A percentile compares a stretch with the other conserved stretches of the same genome.
phyloP scores from a whole-genome alignment of 129 eudicot species.

The Flaveria robusta region DNA sequence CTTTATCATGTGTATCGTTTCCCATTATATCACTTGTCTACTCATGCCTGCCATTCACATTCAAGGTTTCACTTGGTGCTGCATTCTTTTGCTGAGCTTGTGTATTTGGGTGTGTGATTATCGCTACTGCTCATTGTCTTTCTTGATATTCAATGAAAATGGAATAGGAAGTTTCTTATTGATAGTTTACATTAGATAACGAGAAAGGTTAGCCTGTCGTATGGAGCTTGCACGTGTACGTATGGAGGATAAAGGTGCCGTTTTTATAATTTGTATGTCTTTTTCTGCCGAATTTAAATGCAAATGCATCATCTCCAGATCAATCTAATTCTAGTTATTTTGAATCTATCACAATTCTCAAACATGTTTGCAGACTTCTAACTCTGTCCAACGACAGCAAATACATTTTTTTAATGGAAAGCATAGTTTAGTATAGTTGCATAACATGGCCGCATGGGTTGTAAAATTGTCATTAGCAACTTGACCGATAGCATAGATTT shows the following conservation, averaged over 20 bases:
- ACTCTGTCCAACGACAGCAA: not conserved
- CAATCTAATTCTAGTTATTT: not conserved
- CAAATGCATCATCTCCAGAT: not conserved
- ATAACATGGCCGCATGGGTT: not conserved
- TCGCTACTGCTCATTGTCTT: not conserved
- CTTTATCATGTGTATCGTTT: not conserved
- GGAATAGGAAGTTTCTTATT: not conserved
- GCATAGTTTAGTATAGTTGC: not conserved
- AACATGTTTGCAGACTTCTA: not conserved
- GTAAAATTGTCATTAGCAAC: not conserved
- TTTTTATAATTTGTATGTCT: too few relatives aligned
- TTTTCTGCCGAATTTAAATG: conserved; percentile 9
- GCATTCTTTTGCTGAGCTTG: not conserved
- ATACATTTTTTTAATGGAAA: not conserved
- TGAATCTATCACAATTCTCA: not conserved
- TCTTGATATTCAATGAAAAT: not conserved
- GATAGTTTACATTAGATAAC: conserved; percentile 5
- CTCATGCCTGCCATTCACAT: not conserved
- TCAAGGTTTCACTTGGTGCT: too few relatives aligned
- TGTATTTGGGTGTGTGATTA: not conserved
- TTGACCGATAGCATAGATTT: not conserved
- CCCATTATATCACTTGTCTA: not conserved
- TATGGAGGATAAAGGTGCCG: not conserved
- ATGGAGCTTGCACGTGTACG: not conserved
- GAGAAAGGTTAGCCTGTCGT: not conserved